A percentile compares a stretch with the other conserved stretches of the same genome.
Conservation (phyloP, 345 rosid genomes). For the Lepidium sativum region DNA sequence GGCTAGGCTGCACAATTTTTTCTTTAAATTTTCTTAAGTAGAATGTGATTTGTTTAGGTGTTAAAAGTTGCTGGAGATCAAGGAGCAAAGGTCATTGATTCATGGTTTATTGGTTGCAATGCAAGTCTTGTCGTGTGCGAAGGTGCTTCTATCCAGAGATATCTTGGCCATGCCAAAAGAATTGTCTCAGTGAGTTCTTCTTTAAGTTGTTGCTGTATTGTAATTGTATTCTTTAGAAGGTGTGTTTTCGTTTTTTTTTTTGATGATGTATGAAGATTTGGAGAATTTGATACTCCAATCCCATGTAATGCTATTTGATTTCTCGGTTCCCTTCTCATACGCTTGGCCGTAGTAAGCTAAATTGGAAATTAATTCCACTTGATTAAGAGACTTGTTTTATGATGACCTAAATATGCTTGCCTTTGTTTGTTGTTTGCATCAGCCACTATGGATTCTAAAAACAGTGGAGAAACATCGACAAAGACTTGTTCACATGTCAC, state of each 20-base stretch:
- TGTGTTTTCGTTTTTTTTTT: neutral
- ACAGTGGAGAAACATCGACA: constrained; percentile 56
- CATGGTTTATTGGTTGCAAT: constrained; percentile 71
- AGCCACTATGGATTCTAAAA: constrained; percentile 90
- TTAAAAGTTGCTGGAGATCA: constrained; percentile 48
- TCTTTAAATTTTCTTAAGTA: neutral
- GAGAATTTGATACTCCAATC: neutral
- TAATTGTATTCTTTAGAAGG: neutral
- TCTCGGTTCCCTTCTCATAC: neutral
- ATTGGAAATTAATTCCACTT: neutral
- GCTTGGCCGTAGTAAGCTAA: neutral
- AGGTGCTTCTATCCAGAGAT: constrained; percentile 56
- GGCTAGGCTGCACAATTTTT: neutral
- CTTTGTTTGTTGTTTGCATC: constrained; percentile 23
- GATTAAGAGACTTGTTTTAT: neutral
- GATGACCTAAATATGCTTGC: neutral
- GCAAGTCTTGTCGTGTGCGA: constrained; percentile 82
- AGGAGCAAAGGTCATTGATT: constrained; percentile 56
- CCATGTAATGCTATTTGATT: neutral
- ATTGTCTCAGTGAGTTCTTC: constrained; percentile 71
- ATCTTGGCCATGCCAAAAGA: constrained; percentile 67
- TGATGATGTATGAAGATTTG: neutral
- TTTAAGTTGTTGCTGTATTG: constrained; percentile 2
- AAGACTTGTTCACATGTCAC: constrained; percentile 77
- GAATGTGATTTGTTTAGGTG: constrained; percentile 42